Evolutionary conservation across 1,284 basidiomycete species (phyloP).

Genomic region (Melampsora americana): DNA sequence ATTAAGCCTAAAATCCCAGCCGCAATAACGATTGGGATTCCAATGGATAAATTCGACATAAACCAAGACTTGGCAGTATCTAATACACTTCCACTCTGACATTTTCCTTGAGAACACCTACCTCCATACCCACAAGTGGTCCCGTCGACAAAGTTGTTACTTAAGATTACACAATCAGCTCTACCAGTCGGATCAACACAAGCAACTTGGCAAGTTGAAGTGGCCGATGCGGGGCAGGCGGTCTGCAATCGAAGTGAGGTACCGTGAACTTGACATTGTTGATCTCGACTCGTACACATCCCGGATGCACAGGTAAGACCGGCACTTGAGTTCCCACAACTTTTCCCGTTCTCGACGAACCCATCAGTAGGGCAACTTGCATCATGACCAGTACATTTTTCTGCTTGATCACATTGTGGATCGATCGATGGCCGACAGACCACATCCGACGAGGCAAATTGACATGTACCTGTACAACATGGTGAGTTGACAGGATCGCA

Average conservation of each 20-base stretch:
- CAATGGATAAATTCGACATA: constrained; percentile 50
- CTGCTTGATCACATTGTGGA: constrained; percentile 68
- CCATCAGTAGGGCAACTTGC: constrained; percentile 70
- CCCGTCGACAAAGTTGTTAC: constrained; percentile 20
- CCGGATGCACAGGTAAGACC: constrained; percentile 76
- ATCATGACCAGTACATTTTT: constrained; percentile 73
- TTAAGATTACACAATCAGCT: constrained; percentile 28
- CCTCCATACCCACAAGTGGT: constrained; percentile 66
- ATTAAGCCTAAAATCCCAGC: constrained; percentile 27
- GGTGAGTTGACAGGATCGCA: constrained; percentile 75
- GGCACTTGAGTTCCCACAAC: constrained; percentile 57
- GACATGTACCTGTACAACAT: constrained; percentile 72
- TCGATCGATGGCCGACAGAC: constrained; percentile 73
- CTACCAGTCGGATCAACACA: constrained; percentile 36
- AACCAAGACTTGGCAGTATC: constrained; percentile 64
- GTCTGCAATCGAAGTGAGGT: constrained; percentile 65
- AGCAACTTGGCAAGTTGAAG: constrained; percentile 37
- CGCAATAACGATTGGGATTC: constrained; percentile 50
- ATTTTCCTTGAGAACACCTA: constrained; percentile 60
- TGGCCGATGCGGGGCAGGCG: constrained; percentile 61
- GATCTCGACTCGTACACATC: constrained; percentile 70
- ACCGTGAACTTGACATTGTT: constrained; percentile 74
- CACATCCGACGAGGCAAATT: constrained; percentile 63
- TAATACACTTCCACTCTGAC: constrained; percentile 65
- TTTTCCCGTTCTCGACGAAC: constrained; percentile 66